Evolutionary conservation across 225 moss, liverwort and hornwort species (phyloP).

Genomic region (Pleurozium schreberi): DNA sequence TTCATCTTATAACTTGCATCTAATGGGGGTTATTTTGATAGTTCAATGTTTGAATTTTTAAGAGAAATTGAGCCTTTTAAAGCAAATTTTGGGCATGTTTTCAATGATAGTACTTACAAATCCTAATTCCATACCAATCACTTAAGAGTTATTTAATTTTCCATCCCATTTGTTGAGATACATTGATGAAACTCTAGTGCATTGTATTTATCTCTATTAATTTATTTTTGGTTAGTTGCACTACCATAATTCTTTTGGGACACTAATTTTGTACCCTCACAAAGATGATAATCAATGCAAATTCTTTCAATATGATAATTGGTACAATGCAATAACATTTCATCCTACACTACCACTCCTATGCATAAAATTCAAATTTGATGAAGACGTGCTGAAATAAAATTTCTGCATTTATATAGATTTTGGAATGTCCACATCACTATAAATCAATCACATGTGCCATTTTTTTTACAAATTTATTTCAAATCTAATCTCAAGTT

Average conservation of each 20-base stretch:
- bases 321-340: background rate
- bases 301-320: too few relatives aligned
- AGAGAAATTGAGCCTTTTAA: too few relatives aligned
- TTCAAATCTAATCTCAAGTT: background rate
- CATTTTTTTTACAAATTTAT: background rate
- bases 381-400: fast-evolving
- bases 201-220: background rate
- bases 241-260: background rate
- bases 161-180: fast-evolving
- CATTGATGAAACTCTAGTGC: background rate
- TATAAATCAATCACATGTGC: background rate
- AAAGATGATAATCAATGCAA: background rate
- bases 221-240: background rate
- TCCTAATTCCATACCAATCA: background rate
- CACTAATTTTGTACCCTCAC: too few relatives aligned
- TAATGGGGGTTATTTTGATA: background rate
- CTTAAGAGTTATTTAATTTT: background rate
- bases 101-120: fast-evolving
- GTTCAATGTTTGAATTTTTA: background rate
- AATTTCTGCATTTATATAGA: background rate
- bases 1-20: background rate
- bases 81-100: fast-evolving
- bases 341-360: background rate
- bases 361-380: background rate
- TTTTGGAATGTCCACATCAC: background rate